Conservation (phyloP, 495 filamentous ascomycete species). For the Xylaria scruposa region DNA sequence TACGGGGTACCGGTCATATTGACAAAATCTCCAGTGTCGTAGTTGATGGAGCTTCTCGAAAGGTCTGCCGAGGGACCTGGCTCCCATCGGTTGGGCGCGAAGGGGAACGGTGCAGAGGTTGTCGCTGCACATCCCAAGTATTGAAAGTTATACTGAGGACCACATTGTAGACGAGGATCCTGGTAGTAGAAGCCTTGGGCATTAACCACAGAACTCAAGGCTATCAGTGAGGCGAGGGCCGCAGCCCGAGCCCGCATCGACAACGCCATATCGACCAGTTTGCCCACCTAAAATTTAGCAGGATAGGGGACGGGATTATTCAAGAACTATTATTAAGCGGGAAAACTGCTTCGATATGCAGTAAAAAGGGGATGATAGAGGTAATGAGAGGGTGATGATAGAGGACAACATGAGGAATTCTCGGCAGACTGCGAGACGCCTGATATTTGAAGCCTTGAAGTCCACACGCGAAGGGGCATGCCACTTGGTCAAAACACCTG, state of each 20-base stretch:
- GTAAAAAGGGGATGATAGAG: background rate
- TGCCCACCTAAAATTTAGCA: background rate
- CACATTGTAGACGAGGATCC: constrained; percentile 24
- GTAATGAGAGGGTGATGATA: constrained; percentile 24
- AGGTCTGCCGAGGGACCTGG: constrained; percentile 14
- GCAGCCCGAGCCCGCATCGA: constrained; percentile 29
- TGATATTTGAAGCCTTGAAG: constrained; percentile 28
- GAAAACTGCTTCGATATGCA: background rate
- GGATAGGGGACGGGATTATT: background rate
- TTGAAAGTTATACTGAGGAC: constrained; percentile 30
- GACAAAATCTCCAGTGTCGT: constrained; percentile 26
- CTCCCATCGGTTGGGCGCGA: constrained; percentile 25
- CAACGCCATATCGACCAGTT: constrained; percentile 35
- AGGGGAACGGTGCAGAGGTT: constrained; percentile 19
- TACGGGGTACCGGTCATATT: constrained; percentile 38
- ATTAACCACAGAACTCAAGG: constrained; percentile 33
- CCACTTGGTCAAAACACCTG: background rate
- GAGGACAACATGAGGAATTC: background rate
- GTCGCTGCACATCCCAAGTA: constrained; percentile 35
- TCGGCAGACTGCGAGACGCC: constrained; percentile 9
- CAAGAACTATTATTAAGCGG: background rate
- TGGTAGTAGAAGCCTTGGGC: constrained; percentile 34
- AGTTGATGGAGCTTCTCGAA: constrained; percentile 31
- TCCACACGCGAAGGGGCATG: constrained; percentile 7
- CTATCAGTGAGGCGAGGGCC: constrained; percentile 38